phyloP scores from a whole-genome alignment of 1,284 basidiomycete species.

The Ceratobasidium sp. region DNA sequence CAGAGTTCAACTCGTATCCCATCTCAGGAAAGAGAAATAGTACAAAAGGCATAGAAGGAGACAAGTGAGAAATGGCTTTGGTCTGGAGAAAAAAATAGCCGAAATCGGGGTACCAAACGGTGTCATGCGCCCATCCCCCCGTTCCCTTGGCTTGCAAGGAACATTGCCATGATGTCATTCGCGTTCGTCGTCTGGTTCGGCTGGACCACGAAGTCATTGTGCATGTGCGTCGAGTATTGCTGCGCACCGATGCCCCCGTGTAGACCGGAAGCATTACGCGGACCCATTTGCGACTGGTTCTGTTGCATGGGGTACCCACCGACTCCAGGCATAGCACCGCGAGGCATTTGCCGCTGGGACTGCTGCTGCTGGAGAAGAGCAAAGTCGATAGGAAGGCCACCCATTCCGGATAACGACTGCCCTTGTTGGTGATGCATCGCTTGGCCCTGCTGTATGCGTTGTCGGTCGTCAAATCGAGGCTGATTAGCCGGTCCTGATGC shows the following conservation, averaged over 20 bases:
- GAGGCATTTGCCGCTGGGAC: constrained; percentile 33
- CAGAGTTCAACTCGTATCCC: constrained; percentile 33
- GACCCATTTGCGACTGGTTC: constrained; percentile 27
- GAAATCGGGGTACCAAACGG: background rate
- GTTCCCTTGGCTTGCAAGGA: constrained; percentile 33
- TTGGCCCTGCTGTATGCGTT: constrained; percentile 32
- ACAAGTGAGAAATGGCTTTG: background rate
- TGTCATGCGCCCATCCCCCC: constrained; percentile 30
- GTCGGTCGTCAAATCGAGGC: constrained; percentile 35
- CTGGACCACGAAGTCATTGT: constrained; percentile 36
- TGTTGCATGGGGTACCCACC: constrained; percentile 28
- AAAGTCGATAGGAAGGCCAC: constrained; percentile 30
- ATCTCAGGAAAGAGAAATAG: constrained; percentile 6
- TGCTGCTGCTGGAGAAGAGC: constrained; percentile 31
- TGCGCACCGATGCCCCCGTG: constrained; percentile 27
- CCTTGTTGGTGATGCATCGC: constrained; percentile 29
- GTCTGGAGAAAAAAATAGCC: background rate
- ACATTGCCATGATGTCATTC: constrained; percentile 35
- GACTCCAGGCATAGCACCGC: background rate
- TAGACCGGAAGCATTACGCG: constrained; percentile 23
- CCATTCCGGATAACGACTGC: constrained; percentile 28
- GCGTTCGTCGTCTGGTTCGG: constrained; percentile 29
- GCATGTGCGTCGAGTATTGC: constrained; percentile 31
- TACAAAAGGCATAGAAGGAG: constrained; percentile 3
- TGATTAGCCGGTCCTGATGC: constrained; percentile 23